These are phyloP conservation scores for Gilbertella persicaria DNA, from an alignment of 371 early-diverging fungal genomes.

Conservation along the genomic window DNA sequence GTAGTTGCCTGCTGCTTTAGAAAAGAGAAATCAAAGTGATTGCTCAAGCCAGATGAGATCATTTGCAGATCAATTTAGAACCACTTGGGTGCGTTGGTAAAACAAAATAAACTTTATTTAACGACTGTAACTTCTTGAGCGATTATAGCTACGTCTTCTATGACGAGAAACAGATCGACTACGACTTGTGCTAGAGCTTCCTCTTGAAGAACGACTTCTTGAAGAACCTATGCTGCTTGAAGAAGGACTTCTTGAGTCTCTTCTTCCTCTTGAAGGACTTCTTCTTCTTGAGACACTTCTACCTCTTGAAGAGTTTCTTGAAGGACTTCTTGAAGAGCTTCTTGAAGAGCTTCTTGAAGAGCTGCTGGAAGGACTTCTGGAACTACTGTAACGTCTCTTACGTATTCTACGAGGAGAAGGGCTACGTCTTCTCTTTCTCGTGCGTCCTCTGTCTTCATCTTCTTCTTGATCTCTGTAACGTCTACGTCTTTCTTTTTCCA, in stretches of 20 bases:
- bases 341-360: background rate
- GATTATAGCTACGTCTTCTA: slow-evolving; percentile 14
- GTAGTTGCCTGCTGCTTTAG: slow-evolving; percentile 40
- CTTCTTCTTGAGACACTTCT: no score
- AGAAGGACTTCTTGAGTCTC: background rate
- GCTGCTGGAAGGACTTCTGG: background rate
- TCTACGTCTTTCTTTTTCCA: slow-evolving; percentile 26
- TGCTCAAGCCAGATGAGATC: slow-evolving; percentile 35
- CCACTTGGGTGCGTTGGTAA: slow-evolving; percentile 39
- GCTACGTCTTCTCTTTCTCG: slow-evolving; percentile 1
- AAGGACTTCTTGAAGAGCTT: background rate
- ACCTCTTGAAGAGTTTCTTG: background rate
- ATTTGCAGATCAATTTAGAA: slow-evolving; percentile 38
- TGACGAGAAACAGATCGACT: slow-evolving; percentile 10
- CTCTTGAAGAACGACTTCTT: slow-evolving; percentile 7
- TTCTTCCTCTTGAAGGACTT: background rate
- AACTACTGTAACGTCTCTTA: background rate
- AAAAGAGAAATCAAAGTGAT: slow-evolving; percentile 36
- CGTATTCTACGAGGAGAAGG: background rate
- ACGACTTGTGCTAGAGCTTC: slow-evolving; percentile 20
- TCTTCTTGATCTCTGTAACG: slow-evolving; percentile 3
- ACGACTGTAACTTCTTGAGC: slow-evolving; percentile 10
- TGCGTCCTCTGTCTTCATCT: background rate
- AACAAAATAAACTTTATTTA: background rate
- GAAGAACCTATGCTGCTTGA: slow-evolving; percentile 13